phyloP scores from a whole-genome alignment of 495 filamentous ascomycete species.

The Daldinia caldariorum region DNA sequence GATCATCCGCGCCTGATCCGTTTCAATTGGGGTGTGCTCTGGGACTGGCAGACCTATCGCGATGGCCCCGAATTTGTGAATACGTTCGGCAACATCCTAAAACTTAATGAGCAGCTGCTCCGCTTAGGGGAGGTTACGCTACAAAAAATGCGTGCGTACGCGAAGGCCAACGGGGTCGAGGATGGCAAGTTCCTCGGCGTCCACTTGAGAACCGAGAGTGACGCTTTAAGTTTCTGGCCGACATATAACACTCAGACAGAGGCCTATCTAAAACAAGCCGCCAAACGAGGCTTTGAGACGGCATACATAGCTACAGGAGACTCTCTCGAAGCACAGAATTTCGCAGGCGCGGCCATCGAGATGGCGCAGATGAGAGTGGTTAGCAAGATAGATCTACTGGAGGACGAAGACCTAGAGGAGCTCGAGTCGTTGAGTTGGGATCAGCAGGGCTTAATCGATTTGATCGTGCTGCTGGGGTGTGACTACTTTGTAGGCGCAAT shows the following conservation, averaged over 20 bases:
- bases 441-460: slow-evolving; percentile 57
- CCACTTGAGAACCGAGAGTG: slow-evolving; percentile 57
- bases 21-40: slow-evolving; percentile 60
- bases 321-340: slow-evolving; percentile 52
- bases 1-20: slow-evolving; percentile 52
- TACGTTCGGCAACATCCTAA: slow-evolving; percentile 54
- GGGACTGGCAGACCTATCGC: slow-evolving; percentile 57
- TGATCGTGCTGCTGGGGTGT: slow-evolving; percentile 52
- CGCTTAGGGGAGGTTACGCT: slow-evolving; percentile 47
- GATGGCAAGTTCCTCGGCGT: slow-evolving; percentile 50
- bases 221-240: slow-evolving; percentile 57
- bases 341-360: slow-evolving; percentile 47
- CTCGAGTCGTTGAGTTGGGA: slow-evolving; percentile 57
- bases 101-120: slow-evolving; percentile 52
- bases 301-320: slow-evolving; percentile 59
- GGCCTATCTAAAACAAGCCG: slow-evolving; percentile 51
- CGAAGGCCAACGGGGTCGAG: slow-evolving; percentile 36
- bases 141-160: slow-evolving; percentile 49
- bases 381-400: slow-evolving; percentile 52
- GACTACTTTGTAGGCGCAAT: slow-evolving; percentile 56
- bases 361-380: slow-evolving; percentile 48
- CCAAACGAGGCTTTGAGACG: slow-evolving; percentile 45
- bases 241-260: slow-evolving; percentile 52
- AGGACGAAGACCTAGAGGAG: slow-evolving; percentile 45
- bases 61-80: slow-evolving; percentile 58